phyloP scores from a whole-genome alignment of 2,329 filamentous ascomycete genomes.

The Apiospora pterosperma region DNA sequence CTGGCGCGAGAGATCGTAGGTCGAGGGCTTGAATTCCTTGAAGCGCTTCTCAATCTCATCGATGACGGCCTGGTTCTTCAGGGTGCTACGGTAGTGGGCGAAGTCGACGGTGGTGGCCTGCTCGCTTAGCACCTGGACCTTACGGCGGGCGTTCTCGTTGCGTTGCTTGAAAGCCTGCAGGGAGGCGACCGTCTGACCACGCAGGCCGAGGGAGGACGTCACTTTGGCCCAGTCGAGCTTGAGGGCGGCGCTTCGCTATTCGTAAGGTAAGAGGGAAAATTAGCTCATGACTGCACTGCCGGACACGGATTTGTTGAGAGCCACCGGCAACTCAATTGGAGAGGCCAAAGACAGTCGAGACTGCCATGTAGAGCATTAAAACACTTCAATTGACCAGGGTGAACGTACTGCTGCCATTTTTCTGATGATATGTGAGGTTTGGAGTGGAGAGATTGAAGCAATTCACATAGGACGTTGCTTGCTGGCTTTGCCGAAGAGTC shows the following conservation, averaged over 20 bases:
- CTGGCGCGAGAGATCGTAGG: constrained; percentile 91
- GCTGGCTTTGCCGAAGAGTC: constrained; percentile 40
- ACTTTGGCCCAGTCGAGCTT: constrained; percentile 99
- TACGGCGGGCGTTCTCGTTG: constrained; percentile 97
- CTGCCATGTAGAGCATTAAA: background rate
- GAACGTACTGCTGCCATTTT: constrained; percentile 69
- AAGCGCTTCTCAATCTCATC: constrained; percentile 98
- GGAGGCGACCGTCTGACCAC: constrained; percentile 86
- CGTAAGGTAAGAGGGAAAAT: constrained; percentile 37
- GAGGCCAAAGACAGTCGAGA: background rate
- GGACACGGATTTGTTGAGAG: constrained; percentile 9
- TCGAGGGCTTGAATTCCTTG: constrained; percentile 82
- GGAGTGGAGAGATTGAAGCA: constrained; percentile 46
- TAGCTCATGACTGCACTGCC: constrained; percentile 42
- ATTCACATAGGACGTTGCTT: constrained; percentile 43
- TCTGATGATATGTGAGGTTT: constrained; percentile 42
- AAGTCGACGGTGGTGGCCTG: constrained; percentile 89
- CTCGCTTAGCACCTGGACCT: constrained; percentile 80
- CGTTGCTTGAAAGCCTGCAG: constrained; percentile 99
- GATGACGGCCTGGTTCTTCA: constrained; percentile 95
- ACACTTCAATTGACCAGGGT: constrained; percentile 19
- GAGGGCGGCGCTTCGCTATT: constrained; percentile 92
- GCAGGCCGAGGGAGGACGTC: constrained; percentile 89
- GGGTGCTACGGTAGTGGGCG: constrained; percentile 79
- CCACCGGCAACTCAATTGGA: constrained; percentile 20